Evolutionary conservation across 2,329 filamentous ascomycete genomes (phyloP), one percentile per base, ranked within the genome.

Genomic region (Cercospora janseana): DNA sequence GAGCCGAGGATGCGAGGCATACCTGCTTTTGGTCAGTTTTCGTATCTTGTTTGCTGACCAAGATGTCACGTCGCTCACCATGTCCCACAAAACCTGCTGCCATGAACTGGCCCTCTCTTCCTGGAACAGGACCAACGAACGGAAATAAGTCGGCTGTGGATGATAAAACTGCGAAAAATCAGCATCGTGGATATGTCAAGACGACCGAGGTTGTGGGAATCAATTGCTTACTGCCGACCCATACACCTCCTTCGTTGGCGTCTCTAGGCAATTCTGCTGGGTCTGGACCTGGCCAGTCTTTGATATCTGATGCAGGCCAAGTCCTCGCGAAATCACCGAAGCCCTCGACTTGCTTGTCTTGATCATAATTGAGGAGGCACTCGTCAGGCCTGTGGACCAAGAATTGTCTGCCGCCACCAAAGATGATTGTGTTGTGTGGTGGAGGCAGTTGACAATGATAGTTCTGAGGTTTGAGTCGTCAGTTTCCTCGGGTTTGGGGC

Each of bases 1-100:
- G 63, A 62, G 18, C 66, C 58, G 1, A 68, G 52, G 37, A 67
- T 65, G 2, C 65, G 63, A 16, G 65, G 64, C 65, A 68, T 68
- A 18, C 64, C 63, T 59, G 45, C 4, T 6, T 12, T 10, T 6
- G 23, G n/a, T 15, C 26, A 40, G 35, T 6, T 13, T 9, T 26
- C 2, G 13, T 16, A 13, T 15, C 5, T 26, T 1, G 21, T 26
- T 20, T n/a, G n/a, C n/a, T n/a, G 16, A 13, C 13, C 16, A 8
- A 6, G 13, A 35, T 26, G 15, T 43, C 13, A 8, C n/a, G 31
- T 23, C 26, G 27, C 49, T 49, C 29, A 58, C 56, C 57, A 26
- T 65, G 63, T 4, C 63, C 63, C 8, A 50, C 55, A 28, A 64
- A 65, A 0, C 62, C 62, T 15, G 63, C 62, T 3, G 60, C 56